Evolutionary conservation across 1,284 basidiomycete species (phyloP).

Genomic region (Ganoderma boninense): DNA sequence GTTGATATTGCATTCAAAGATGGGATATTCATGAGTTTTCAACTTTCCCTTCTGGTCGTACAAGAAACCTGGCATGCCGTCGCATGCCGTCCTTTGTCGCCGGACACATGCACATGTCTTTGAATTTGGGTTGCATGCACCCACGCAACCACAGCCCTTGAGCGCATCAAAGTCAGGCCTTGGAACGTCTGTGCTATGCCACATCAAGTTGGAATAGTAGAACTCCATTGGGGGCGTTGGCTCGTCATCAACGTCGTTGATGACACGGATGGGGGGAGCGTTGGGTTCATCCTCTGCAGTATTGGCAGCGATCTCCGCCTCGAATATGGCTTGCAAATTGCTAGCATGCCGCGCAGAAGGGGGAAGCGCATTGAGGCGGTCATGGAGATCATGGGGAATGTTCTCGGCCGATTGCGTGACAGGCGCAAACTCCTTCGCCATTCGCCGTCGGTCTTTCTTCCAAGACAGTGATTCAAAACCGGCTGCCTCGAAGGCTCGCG

Average conservation of each 20-base stretch:
- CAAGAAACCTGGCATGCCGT: slow-evolving; percentile 59
- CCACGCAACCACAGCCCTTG: slow-evolving; percentile 76
- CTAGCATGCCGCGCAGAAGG: slow-evolving; percentile 30
- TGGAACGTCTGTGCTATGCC: slow-evolving; percentile 73
- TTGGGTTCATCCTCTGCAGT: slow-evolving; percentile 63
- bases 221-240: slow-evolving; percentile 80
- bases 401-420: slow-evolving; percentile 37
- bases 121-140: slow-evolving; percentile 74
- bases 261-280: slow-evolving; percentile 70
- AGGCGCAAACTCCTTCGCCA: slow-evolving; percentile 36
- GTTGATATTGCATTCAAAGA: slow-evolving; percentile 88
- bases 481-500: slow-evolving; percentile 21
- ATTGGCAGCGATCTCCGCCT: slow-evolving; percentile 42
- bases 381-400: slow-evolving; percentile 43
- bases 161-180: slow-evolving; percentile 67
- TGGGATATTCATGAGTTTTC: slow-evolving; percentile 62
- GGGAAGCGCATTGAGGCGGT: slow-evolving; percentile 40
- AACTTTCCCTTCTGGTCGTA: slow-evolving; percentile 70
- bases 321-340: slow-evolving; percentile 43
- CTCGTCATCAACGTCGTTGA: slow-evolving; percentile 71
- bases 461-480: slow-evolving; percentile 34
- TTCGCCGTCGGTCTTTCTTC: slow-evolving; percentile 30
- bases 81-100: slow-evolving; percentile 58
- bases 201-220: slow-evolving; percentile 80
- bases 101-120: slow-evolving; percentile 74